phyloP scores from a whole-genome alignment of 805 yeast species.

The Candida jianshihensis region DNA sequence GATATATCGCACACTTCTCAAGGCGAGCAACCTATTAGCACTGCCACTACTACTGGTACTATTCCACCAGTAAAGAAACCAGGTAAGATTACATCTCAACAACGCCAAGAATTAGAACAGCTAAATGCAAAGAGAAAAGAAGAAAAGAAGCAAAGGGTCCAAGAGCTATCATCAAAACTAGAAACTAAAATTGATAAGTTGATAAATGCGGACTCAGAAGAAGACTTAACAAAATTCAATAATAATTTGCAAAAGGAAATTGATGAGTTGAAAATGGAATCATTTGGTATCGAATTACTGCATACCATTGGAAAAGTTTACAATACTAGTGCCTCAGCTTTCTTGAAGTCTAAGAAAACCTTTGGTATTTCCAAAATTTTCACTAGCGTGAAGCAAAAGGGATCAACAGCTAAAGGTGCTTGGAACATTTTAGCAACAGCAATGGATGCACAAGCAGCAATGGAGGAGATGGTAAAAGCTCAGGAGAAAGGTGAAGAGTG shows the following conservation, averaged over 20 bases:
- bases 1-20: too few relatives aligned
- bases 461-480: conserved; percentile 67
- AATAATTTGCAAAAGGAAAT: conserved; percentile 51
- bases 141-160: conserved; percentile 41
- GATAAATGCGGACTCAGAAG: conserved; percentile 39
- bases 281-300: conserved; percentile 86
- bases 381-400: conserved; percentile 77
- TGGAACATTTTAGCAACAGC: conserved; percentile 79
- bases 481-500: conserved; percentile 49
- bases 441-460: conserved; percentile 74
- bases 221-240: conserved; percentile 43
- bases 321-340: conserved; percentile 65
- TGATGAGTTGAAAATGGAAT: conserved; percentile 84
- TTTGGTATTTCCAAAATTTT: conserved; percentile 83
- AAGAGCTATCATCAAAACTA: conserved; percentile 43
- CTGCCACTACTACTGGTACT: background rate
- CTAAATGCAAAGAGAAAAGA: conserved; percentile 49
- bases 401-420: conserved; percentile 76
- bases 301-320: conserved; percentile 81
- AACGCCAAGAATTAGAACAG: conserved; percentile 44
- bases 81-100: conserved; percentile 26
- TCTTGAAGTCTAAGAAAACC: conserved; percentile 67
- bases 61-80: conserved; percentile 13
- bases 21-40: too few relatives aligned
- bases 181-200: conserved; percentile 39